Percentiles rank a stretch among this genome's conserved stretches.
These are phyloP conservation scores for Hypholoma fasciculare DNA, from an alignment of 768 basidiomycete genomes.

Conservation along the genomic window DNA sequence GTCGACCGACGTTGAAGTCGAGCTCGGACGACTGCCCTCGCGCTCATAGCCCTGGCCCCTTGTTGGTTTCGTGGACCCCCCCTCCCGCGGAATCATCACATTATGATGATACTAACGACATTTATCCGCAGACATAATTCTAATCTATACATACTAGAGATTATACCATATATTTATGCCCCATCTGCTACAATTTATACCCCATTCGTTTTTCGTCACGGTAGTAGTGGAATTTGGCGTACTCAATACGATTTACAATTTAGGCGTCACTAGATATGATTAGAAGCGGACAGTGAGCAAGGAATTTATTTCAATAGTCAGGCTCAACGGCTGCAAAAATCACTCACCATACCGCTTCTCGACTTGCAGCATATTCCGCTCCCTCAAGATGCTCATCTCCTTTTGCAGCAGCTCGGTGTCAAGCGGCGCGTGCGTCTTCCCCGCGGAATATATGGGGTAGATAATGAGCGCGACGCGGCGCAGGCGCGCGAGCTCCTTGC, in stretches of 20 bases:
- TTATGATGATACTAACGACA: no score
- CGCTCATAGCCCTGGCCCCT: not conserved
- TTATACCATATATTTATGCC: no score
- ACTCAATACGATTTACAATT: not conserved
- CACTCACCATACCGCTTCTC: not conserved
- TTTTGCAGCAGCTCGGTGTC: not conserved
- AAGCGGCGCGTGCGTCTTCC: not conserved
- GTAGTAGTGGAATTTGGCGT: no score
- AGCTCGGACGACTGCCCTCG: conserved; percentile 16
- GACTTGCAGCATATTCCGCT: conserved; percentile 3
- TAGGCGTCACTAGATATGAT: not conserved
- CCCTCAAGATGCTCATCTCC: not conserved
- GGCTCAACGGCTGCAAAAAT: not conserved
- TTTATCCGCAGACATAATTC: no score
- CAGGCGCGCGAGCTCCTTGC: conserved; percentile 1
- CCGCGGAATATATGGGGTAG: conserved; percentile 3
- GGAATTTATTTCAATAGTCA: no score
- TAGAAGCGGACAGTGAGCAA: no score
- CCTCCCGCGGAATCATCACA: no score
- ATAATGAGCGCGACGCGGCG: conserved; percentile 3
- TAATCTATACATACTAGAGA: no score
- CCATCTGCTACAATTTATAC: no score
- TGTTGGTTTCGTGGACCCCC: no score
- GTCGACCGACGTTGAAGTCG: conserved; percentile 1
- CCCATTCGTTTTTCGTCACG: no score